These are phyloP conservation scores for Fagopyrum esculentum DNA, from an alignment of 148 eudicot genomes.

Conservation along the genomic window DNA sequence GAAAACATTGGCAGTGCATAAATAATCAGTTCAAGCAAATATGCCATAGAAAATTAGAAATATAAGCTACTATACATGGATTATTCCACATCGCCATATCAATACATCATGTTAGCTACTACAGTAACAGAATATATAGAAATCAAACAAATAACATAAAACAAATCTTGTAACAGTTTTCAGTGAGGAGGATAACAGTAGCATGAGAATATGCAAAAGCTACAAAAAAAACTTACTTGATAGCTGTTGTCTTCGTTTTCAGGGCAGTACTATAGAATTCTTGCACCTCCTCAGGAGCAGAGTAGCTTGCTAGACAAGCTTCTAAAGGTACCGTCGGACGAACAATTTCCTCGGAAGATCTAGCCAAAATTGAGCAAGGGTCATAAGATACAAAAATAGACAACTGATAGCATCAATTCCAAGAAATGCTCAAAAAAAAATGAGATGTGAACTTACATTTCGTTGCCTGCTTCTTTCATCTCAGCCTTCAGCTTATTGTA, in stretches of 20 bases:
- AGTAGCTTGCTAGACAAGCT: conserved; percentile 73
- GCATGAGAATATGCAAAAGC: not conserved
- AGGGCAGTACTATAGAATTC: conserved; percentile 88
- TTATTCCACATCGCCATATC: not conserved
- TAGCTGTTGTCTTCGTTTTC: conserved; percentile 75
- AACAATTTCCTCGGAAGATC: conserved; percentile 65
- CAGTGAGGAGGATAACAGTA: not conserved
- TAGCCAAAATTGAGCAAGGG: conserved; percentile 18
- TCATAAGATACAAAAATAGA: not conserved
- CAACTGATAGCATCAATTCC: too few species aligned
- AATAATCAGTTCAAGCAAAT: not conserved
- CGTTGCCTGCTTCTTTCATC: conserved; percentile 49
- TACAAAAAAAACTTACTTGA: conserved; percentile 48
- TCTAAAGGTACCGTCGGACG: conserved; percentile 89
- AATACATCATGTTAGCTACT: not conserved
- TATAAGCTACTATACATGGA: not conserved
- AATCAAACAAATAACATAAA: not conserved
- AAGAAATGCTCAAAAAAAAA: conserved; percentile 11
- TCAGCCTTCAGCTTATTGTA: conserved; percentile 56
- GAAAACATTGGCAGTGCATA: not conserved
- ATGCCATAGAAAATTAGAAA: not conserved
- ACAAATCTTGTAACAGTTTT: not conserved
- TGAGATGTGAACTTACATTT: conserved; percentile 44
- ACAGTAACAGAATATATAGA: not conserved
- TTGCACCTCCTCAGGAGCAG: conserved; percentile 83